Evolutionary conservation across 2,329 filamentous ascomycete species (phyloP).

Genomic region (Dothideomycetes sp.): DNA sequence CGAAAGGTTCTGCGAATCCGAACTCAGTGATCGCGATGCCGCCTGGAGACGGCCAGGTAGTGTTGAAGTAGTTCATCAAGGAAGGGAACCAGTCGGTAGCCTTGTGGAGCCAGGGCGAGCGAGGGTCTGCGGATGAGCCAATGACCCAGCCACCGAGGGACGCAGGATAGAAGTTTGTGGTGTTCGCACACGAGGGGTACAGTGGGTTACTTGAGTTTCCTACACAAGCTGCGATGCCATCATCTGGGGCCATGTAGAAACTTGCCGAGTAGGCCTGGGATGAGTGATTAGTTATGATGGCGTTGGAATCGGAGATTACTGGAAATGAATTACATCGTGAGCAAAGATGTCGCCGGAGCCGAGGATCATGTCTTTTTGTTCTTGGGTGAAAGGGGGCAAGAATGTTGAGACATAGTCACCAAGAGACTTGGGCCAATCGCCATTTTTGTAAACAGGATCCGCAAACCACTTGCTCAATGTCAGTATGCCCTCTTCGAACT

Average conservation of each 20-base stretch:
- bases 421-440: slow-evolving; percentile 35
- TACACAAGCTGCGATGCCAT: slow-evolving; percentile 30
- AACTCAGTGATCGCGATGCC: slow-evolving; percentile 29
- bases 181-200: slow-evolving; percentile 28
- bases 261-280: slow-evolving; percentile 29
- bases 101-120: slow-evolving; percentile 27
- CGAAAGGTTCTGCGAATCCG: slow-evolving; percentile 28
- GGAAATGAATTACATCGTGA: slow-evolving; percentile 25
- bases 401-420: slow-evolving; percentile 26
- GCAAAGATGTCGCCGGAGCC: slow-evolving; percentile 30
- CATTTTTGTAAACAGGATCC: slow-evolving; percentile 35
- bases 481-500: too few relatives aligned
- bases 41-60: slow-evolving; percentile 30
- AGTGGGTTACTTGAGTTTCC: slow-evolving; percentile 26
- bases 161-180: slow-evolving; percentile 25
- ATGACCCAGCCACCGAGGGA: slow-evolving; percentile 24
- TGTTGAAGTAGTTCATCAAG: slow-evolving; percentile 26
- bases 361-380: slow-evolving; percentile 25
- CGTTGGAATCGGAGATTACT: too few relatives aligned
- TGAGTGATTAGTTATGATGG: too few relatives aligned
- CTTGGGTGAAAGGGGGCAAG: slow-evolving; percentile 24
- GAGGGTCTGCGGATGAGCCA: slow-evolving; percentile 24
- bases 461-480: too few relatives aligned
- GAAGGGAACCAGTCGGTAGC: slow-evolving; percentile 28
- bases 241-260: slow-evolving; percentile 28